A percentile compares a stretch with the other conserved stretches of the same genome.
Conservation (phyloP, 164 flowering plant species). For the Vitis cinerea region DNA sequence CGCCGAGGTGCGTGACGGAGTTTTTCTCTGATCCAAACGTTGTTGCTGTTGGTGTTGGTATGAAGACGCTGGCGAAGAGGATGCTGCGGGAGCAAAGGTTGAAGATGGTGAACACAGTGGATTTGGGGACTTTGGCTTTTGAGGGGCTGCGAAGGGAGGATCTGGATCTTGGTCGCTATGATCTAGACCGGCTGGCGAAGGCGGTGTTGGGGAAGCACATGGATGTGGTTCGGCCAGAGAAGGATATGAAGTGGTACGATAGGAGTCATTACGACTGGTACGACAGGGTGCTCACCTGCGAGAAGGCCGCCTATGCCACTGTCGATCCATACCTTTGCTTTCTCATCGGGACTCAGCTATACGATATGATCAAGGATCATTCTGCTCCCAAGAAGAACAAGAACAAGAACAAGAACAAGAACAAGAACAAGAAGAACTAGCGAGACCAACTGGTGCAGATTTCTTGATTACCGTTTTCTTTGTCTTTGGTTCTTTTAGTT, state of each 20-base stretch:
- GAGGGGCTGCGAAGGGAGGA: not conserved
- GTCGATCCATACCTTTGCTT: not conserved
- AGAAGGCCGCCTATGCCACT: constrained; percentile 2
- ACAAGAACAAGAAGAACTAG: too few species aligned
- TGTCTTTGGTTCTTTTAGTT: too few species aligned
- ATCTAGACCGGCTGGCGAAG: constrained; percentile 5
- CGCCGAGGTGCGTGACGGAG: not conserved
- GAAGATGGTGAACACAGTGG: not conserved
- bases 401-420: too few species aligned
- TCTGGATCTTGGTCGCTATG: constrained; percentile 1
- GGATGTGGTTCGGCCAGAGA: not conserved
- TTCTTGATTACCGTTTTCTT: too few species aligned
- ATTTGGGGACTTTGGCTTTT: not conserved
- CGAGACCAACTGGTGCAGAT: too few species aligned
- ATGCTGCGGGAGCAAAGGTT: not conserved
- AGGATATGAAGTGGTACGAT: not conserved
- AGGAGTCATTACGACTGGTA: too few species aligned
- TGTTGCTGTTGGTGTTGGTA: not conserved
- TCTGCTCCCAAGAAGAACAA: too few species aligned
- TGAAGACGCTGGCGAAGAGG: constrained; percentile 1
- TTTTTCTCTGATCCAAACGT: not conserved
- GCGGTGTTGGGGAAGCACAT: constrained; percentile 8
- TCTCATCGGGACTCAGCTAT: not conserved
- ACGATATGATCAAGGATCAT: too few species aligned
- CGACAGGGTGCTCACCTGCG: not conserved